Base-by-base conservation (phyloP, 1,284 basidiomycete species). In the Papiliotrema flavescens region DNA sequence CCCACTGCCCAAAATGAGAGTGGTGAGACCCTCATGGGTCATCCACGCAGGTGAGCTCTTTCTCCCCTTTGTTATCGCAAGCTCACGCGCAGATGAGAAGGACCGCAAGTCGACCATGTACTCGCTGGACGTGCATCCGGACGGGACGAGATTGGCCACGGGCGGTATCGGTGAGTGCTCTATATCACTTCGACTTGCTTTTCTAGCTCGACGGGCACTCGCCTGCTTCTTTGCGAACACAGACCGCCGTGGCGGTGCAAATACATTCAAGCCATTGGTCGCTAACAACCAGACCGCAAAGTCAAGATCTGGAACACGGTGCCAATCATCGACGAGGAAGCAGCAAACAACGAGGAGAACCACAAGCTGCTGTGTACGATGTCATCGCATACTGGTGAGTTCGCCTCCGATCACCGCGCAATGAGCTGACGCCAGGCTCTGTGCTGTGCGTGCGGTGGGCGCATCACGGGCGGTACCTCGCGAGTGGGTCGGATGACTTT, bases 251-350 rank as follows among this genome's bases (percentile, higher is more conserved):
- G 14, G n/a, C n/a, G n/a, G n/a, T n/a, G n/a, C n/a, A n/a, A n/a
- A n/a, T n/a, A n/a, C n/a, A n/a, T n/a, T n/a, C n/a, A n/a, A n/a
- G n/a, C n/a, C n/a, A n/a, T n/a, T n/a, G n/a, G n/a, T n/a, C n/a
- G n/a, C 22, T 11, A 50, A n/a, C 13, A n/a, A 24, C 17, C 64
- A 78, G 93, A 98, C 74, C 87, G 90, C 47, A 96, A 96, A 80
- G 86, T 99, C 61, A 88, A 93, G 59, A 92, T 98, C 75, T 98
- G 96, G 96, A 89, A 88, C 60, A 98, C 95, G 0, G 86, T 88
- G 56, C 91, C 94, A 1, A 95, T 98, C 63, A 79, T 98, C 34
- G 85, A 87, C 57, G 76, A 81, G 22, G 81, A 83, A 17, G 83
- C 85, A 0, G 90, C 93, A 61, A 76, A 79, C n/a, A 85, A 86